Conservation (phyloP, 2,329 filamentous ascomycete genomes). For the Rutstroemia sp. region DNA sequence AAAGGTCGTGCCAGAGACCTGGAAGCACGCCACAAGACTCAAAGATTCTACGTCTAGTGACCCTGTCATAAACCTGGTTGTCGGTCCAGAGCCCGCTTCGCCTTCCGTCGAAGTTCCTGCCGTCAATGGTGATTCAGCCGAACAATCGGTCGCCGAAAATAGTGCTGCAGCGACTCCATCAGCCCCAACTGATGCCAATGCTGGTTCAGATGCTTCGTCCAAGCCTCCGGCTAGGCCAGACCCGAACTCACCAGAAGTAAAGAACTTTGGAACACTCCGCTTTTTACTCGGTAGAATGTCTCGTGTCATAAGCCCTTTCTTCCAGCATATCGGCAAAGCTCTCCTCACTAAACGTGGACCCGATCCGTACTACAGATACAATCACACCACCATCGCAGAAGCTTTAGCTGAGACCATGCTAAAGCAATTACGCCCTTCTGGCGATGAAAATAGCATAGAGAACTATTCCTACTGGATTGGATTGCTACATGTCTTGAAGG, state of each 20-base stretch:
- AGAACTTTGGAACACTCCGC: slow-evolving; percentile 73
- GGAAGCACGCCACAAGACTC: slow-evolving; percentile 34
- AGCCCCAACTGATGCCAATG: background rate
- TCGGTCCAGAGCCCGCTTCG: slow-evolving; percentile 12
- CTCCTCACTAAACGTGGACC: slow-evolving; percentile 67
- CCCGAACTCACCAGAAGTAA: slow-evolving; percentile 42
- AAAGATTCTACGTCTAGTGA: background rate
- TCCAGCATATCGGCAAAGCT: slow-evolving; percentile 77
- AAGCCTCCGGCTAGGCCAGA: slow-evolving; percentile 38
- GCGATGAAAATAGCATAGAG: slow-evolving; percentile 44
- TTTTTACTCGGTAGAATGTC: slow-evolving; percentile 73
- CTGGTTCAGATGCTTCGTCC: background rate
- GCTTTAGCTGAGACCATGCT: slow-evolving; percentile 67
- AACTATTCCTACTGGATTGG: slow-evolving; percentile 78
- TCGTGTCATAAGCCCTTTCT: slow-evolving; percentile 73
- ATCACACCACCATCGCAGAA: slow-evolving; percentile 48
- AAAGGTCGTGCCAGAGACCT: slow-evolving; percentile 63
- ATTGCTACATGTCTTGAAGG: slow-evolving; percentile 68
- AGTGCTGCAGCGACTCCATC: background rate
- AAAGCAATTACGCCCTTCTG: slow-evolving; percentile 47
- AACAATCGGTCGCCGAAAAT: background rate
- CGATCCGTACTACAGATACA: slow-evolving; percentile 51
- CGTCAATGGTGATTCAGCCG: background rate
- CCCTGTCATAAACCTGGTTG: slow-evolving; percentile 7
- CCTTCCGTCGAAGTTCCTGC: slow-evolving; percentile 6